Conservation (phyloP, 257 asterid genomes). For the Penstemon newberryi region DNA sequence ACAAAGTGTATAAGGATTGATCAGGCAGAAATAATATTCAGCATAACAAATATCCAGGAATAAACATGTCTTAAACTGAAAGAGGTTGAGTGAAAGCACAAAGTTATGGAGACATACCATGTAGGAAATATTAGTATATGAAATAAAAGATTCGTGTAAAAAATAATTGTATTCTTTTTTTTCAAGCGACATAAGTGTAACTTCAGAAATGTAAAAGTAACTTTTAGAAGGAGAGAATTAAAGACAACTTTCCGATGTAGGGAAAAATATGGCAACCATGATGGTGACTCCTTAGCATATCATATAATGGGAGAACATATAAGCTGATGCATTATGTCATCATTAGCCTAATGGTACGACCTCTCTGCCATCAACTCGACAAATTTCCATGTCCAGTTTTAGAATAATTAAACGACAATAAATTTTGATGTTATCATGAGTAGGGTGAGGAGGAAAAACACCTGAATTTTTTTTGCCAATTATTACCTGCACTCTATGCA, state of each 20-base stretch:
- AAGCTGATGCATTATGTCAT: too few relatives aligned
- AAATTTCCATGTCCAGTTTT: constrained; percentile 13
- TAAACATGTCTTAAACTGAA: not conserved
- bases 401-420: not conserved
- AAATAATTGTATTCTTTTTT: not conserved
- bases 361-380: not conserved
- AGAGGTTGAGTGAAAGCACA: too few relatives aligned
- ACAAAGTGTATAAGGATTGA: not conserved
- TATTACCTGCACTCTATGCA: too few relatives aligned
- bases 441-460: too few relatives aligned
- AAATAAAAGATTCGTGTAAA: not conserved
- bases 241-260: not conserved
- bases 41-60: constrained; percentile 14
- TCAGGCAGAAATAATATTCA: constrained; percentile 5
- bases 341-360: not conserved
- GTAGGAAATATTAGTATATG: not conserved
- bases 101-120: not conserved
- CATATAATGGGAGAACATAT: not conserved
- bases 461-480: too few relatives aligned
- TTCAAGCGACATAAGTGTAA: constrained; percentile 3
- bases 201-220: not conserved
- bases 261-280: constrained; percentile 1
- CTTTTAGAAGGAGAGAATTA: constrained; percentile 4
- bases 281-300: constrained; percentile 14
- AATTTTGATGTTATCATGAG: too few relatives aligned